A percentile compares a stretch with the other conserved stretches of the same genome.
Evolutionary conservation across 2,329 filamentous ascomycete species (phyloP).

Genomic region (Colletotrichum euphorbiae): DNA sequence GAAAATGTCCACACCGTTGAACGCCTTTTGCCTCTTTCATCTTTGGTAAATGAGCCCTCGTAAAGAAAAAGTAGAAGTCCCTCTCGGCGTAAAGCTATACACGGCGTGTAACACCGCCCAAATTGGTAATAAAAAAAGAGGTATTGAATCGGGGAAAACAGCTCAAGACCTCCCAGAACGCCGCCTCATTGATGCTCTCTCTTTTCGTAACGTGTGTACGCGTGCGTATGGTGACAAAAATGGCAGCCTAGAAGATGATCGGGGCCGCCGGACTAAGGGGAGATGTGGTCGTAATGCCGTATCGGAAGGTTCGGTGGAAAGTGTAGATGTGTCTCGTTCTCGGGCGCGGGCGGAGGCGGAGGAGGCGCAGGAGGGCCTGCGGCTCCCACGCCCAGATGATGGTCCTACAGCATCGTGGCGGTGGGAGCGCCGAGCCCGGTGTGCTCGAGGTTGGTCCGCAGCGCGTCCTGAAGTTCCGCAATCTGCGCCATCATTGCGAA

Average conservation of each 20-base stretch:
- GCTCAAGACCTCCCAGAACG: conserved; percentile 27
- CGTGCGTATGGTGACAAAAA: conserved; percentile 14
- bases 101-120: conserved; percentile 9
- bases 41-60: conserved; percentile 10
- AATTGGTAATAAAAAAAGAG: conserved; percentile 7
- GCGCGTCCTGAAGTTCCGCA: conserved; percentile 57
- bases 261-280: conserved; percentile 31
- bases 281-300: conserved; percentile 33
- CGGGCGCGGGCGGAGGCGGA: conserved; percentile 12
- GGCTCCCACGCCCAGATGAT: conserved; percentile 43
- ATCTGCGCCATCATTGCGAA: conserved; percentile 63
- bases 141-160: conserved; percentile 27
- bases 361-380: not conserved
- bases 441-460: conserved; percentile 46
- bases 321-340: not conserved
- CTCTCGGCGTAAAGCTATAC: conserved; percentile 13
- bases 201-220: conserved; percentile 25
- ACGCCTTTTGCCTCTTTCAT: conserved; percentile 9
- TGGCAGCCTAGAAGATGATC: conserved; percentile 23
- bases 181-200: conserved; percentile 38
- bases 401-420: conserved; percentile 54
- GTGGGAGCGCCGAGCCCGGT: conserved; percentile 52
- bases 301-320: conserved; percentile 20
- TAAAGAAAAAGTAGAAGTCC: not conserved
- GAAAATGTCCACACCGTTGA: not conserved